Base-by-base conservation (phyloP, 2,329 filamentous ascomycete genomes). In the Exophiala sp. region DNA sequence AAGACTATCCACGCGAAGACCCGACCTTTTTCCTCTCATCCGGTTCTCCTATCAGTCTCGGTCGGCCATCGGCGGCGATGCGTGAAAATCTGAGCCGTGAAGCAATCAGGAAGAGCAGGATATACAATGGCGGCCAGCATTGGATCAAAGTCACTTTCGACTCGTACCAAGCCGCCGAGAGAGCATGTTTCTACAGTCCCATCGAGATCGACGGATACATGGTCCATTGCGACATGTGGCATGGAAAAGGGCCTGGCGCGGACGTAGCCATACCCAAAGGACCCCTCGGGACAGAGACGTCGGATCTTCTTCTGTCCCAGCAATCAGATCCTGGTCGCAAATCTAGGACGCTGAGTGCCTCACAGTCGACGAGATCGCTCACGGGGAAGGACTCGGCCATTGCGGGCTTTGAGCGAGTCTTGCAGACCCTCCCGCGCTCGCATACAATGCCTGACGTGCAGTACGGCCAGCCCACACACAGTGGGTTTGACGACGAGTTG, bases 111-210 rank as follows among this genome's bases (percentile, higher is more conserved):
- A 85, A 90, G 66, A 87, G 91, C 63, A 88, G 90, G 68, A 80
- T 78, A 54, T 89, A 88, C 55, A 85, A 84, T 39, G 86, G 88
- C 43, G 91, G 91, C 37, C 79, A 86, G 60, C 87, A 95, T 72
- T 97, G 91, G 91, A 88, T 96, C 61, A 89, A 89, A 66, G 75
- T 90, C 48, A 90, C 86, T 1, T 90, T 88, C 62, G 86, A 88
- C 68, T 86, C 82, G 35, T 75, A 77, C 42, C 78, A 85, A 58
- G 82, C 85, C 1, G 86, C 84, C 16, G 83, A 86, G 52, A 74
- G 80, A 9, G 86, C 86, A 18, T 70, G 83, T 35, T 84, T 78
- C 63, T 78, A 79, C 46, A 88, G 84, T 44, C 86, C 86, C 0
- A 83, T 88, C 67, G 77, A 76, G 52, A 80, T 90, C 53, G 73